A percentile compares a stretch with the other conserved stretches of the same genome.
Evolutionary conservation across 805 yeast genomes (phyloP).

Genomic region (Vanderwaltozyma polyspora): DNA sequence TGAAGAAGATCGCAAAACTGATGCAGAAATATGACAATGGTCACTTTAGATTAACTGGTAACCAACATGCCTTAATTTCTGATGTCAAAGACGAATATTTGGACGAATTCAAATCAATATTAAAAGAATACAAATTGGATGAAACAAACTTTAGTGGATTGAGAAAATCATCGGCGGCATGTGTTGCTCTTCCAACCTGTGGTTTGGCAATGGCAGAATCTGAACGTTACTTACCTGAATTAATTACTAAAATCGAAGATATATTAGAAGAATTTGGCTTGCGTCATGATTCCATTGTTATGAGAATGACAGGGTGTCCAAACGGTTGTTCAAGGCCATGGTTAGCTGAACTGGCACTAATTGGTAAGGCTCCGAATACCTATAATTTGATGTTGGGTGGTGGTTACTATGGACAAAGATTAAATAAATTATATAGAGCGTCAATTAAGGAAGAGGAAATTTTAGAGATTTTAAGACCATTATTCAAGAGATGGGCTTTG

Average conservation of each 20-base stretch:
- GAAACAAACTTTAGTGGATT: conserved; percentile 73
- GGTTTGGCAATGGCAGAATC: conserved; percentile 98
- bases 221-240: conserved; percentile 74
- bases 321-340: conserved; percentile 98
- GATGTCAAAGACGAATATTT: conserved; percentile 61
- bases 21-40: conserved; percentile 54
- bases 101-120: conserved; percentile 45
- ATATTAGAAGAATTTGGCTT: conserved; percentile 84
- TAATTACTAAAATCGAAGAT: conserved; percentile 72
- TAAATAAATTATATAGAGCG: conserved; percentile 80
- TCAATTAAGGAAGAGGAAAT: conserved; percentile 88
- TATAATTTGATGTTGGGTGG: conserved; percentile 94
- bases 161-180: conserved; percentile 85
- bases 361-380: conserved; percentile 90
- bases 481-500: conserved; percentile 88
- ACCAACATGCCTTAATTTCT: conserved; percentile 79
- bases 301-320: conserved; percentile 99
- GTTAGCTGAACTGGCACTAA: conserved; percentile 91
- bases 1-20: conserved; percentile 63
- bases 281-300: conserved; percentile 85
- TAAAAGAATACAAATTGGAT: conserved; percentile 70
- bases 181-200: conserved; percentile 98
- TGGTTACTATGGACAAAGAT: conserved; percentile 85
- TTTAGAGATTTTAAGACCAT: conserved; percentile 60
- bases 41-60: conserved; percentile 88